phyloP scores from a whole-genome alignment of 768 basidiomycete species.

The Rhizopogon vinicolor region DNA sequence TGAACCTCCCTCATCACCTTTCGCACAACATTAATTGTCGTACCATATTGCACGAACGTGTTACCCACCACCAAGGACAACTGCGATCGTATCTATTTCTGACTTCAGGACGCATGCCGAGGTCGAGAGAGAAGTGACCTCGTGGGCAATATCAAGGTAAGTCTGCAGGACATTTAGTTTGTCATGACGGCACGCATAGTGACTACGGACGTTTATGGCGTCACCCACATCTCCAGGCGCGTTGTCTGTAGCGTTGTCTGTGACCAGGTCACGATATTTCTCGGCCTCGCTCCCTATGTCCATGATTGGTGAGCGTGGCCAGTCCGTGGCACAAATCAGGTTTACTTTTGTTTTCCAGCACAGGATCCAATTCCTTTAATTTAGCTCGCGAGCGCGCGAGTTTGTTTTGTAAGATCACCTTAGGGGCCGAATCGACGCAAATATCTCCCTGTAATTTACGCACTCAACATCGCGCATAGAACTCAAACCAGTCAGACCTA shows the following conservation, averaged over 20 bases:
- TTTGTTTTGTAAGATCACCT: slow-evolving; percentile 79
- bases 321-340: slow-evolving; percentile 7
- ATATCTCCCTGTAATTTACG: slow-evolving; percentile 33
- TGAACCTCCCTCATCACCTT: slow-evolving; percentile 72
- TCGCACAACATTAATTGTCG: slow-evolving; percentile 1
- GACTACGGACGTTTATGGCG: slow-evolving; percentile 14
- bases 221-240: slow-evolving; percentile 51
- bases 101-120: slow-evolving; percentile 55
- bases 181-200: neutral
- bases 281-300: slow-evolving; percentile 50
- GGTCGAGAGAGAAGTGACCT: slow-evolving; percentile 46
- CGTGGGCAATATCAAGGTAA: slow-evolving; percentile 60
- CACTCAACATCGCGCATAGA: neutral
- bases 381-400: slow-evolving; percentile 55
- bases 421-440: slow-evolving; percentile 64
- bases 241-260: slow-evolving; percentile 41
- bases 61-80: slow-evolving; percentile 58
- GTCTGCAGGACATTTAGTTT: slow-evolving; percentile 34
- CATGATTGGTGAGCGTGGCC: slow-evolving; percentile 4
- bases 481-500: slow-evolving; percentile 24
- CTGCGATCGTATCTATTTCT: slow-evolving; percentile 59
- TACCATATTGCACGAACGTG: slow-evolving; percentile 8
- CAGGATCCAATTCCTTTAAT: slow-evolving; percentile 54
- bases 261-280: slow-evolving; percentile 41
- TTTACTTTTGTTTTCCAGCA: slow-evolving; percentile 62